These are phyloP conservation scores for Botrytis pseudocinerea DNA, from an alignment of 2,329 filamentous ascomycete genomes.

Conservation along the genomic window DNA sequence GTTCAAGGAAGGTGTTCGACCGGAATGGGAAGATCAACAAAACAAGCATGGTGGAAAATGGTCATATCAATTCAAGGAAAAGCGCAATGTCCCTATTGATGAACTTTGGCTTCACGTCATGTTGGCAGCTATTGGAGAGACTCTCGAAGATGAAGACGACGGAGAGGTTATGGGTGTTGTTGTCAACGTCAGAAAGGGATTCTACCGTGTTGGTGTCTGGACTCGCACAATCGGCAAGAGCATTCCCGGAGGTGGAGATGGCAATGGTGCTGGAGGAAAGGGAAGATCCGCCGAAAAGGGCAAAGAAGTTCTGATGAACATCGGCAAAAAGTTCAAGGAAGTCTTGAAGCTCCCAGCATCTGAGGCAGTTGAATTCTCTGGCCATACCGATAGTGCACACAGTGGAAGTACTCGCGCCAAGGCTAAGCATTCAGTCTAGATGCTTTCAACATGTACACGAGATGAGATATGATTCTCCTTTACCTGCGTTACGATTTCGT, in stretches of 20 bases:
- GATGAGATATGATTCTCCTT: slow-evolving; percentile 20
- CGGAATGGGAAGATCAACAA: slow-evolving; percentile 97
- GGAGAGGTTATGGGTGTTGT: slow-evolving; percentile 99
- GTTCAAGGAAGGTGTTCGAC: slow-evolving; percentile 95
- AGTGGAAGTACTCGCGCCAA: slow-evolving; percentile 93
- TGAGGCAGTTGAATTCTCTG: slow-evolving; percentile 90
- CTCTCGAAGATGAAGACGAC: slow-evolving; percentile 93
- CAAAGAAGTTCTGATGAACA: slow-evolving; percentile 77
- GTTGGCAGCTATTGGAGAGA: slow-evolving; percentile 95
- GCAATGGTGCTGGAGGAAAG: slow-evolving; percentile 72
- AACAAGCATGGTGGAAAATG: slow-evolving; percentile 99
- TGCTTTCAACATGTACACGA: not conserved
- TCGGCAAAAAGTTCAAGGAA: slow-evolving; percentile 91
- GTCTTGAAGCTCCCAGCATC: slow-evolving; percentile 74
- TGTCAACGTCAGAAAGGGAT: slow-evolving; percentile 96
- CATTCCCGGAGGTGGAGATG: slow-evolving; percentile 73
- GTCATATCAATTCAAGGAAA: slow-evolving; percentile 98
- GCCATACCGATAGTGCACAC: slow-evolving; percentile 91
- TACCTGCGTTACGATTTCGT: slow-evolving; percentile 12
- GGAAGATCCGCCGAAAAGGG: slow-evolving; percentile 78
- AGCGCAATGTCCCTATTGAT: slow-evolving; percentile 87
- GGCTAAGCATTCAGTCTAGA: slow-evolving; percentile 85
- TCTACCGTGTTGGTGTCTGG: slow-evolving; percentile 97
- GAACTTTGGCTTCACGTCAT: slow-evolving; percentile 96
- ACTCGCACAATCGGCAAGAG: slow-evolving; percentile 89